Evolutionary conservation across 345 rosid genomes (phyloP).

Genomic region (Gossypium australe): DNA sequence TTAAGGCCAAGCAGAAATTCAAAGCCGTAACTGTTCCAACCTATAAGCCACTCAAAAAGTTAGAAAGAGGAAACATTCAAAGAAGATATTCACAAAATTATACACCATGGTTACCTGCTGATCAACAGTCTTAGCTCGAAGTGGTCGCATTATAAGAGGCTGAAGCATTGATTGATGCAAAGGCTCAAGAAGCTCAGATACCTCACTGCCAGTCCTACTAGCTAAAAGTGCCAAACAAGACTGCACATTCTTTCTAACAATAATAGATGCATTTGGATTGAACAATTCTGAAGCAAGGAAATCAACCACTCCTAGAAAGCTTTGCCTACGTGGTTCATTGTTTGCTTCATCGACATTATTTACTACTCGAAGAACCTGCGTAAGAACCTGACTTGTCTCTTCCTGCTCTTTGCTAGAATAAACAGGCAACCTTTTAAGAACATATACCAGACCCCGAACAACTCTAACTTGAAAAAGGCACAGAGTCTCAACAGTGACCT

Average conservation of each 20-base stretch:
- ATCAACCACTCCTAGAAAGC: constrained; percentile 91
- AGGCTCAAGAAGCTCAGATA: constrained; percentile 91
- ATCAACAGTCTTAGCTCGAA: constrained; percentile 88
- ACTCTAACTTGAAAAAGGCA: constrained; percentile 86
- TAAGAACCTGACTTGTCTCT: constrained; percentile 97
- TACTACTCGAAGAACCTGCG: constrained; percentile 94
- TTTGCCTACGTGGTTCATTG: constrained; percentile 82
- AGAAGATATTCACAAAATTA: constrained; percentile 6
- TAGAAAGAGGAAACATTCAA: constrained; percentile 21
- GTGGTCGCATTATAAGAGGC: constrained; percentile 86
- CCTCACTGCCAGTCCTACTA: constrained; percentile 97
- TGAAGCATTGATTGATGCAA: constrained; percentile 80
- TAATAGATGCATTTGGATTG: constrained; percentile 79
- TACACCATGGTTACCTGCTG: constrained; percentile 63
- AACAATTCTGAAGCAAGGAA: constrained; percentile 95
- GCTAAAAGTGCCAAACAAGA: constrained; percentile 94
- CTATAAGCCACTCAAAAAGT: constrained; percentile 39
- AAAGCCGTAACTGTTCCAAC: constrained; percentile 95
- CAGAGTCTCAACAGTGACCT: constrained; percentile 91
- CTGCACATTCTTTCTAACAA: constrained; percentile 93
- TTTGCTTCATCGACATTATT: constrained; percentile 95
- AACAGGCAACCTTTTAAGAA: constrained; percentile 84
- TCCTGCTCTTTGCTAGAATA: constrained; percentile 96
- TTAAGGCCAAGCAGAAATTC: constrained; percentile 90
- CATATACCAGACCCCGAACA: constrained; percentile 86